phyloP scores from a whole-genome alignment of 2,329 filamentous ascomycete genomes.

The Pseudogymnoascus sp. region DNA sequence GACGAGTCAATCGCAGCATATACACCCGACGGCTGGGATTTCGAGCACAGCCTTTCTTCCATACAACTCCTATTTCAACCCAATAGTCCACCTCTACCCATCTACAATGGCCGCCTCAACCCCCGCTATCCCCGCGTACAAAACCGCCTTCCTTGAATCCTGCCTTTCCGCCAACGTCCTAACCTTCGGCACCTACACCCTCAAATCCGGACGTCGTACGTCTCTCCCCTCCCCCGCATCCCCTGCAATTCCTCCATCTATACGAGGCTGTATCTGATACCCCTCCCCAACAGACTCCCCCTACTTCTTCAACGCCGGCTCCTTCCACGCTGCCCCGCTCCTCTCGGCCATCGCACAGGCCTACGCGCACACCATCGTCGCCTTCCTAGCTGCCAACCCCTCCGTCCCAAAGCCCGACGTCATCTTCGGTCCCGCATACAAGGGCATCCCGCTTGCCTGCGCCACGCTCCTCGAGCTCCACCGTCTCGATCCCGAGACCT shows the following conservation, averaged over 20 bases:
- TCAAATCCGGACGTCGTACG: conserved; percentile 50
- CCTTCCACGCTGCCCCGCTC: conserved; percentile 49
- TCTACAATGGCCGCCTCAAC: conserved; percentile 13
- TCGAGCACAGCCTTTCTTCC: background rate
- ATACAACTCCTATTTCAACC: background rate
- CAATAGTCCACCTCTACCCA: background rate
- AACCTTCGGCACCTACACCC: conserved; percentile 46
- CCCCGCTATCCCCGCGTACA: conserved; percentile 28
- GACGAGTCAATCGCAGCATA: background rate
- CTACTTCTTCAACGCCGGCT: conserved; percentile 61
- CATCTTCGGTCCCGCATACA: conserved; percentile 59
- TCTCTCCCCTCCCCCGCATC: background rate
- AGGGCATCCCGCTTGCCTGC: conserved; percentile 53
- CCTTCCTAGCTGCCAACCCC: conserved; percentile 16
- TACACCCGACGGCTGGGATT: background rate
- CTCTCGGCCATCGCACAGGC: conserved; percentile 48
- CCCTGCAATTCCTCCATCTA: background rate
- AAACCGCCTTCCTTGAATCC: conserved; percentile 38
- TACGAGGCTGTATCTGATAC: background rate
- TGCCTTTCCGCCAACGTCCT: conserved; percentile 39
- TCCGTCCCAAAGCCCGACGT: conserved; percentile 38
- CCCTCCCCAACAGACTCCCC: conserved; percentile 38
- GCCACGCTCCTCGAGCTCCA: conserved; percentile 47
- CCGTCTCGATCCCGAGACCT: conserved; percentile 41
- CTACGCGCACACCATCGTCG: conserved; percentile 37